phyloP scores from a whole-genome alignment of 257 asterid genomes.

The Solanum arcanum region DNA sequence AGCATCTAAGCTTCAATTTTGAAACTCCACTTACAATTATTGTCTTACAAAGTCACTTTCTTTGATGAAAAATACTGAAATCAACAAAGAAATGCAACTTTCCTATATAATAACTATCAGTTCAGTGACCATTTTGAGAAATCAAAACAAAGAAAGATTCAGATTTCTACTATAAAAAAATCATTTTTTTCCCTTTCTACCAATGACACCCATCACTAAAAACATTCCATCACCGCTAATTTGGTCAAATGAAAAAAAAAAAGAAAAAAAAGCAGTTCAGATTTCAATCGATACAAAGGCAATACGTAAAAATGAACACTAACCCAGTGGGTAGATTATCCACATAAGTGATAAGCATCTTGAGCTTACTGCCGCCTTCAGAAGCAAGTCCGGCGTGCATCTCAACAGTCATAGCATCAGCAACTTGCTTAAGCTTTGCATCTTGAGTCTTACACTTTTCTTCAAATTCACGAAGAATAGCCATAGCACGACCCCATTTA shows the following conservation, averaged over 20 bases:
- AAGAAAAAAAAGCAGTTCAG: no score
- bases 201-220: neutral
- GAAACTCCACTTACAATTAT: neutral
- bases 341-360: conserved; percentile 57
- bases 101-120: neutral
- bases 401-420: conserved; percentile 63
- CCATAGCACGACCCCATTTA: conserved; percentile 45
- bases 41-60: neutral
- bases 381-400: conserved; percentile 78
- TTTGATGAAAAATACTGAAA: neutral
- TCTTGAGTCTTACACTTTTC: conserved; percentile 41
- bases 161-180: neutral
- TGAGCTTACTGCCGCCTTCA: conserved; percentile 58
- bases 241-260: no score
- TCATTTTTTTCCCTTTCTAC: neutral
- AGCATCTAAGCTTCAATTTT: neutral
- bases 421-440: conserved; percentile 40
- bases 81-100: neutral
- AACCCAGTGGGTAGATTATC: conserved; percentile 68
- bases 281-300: neutral
- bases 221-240: neutral
- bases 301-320: neutral
- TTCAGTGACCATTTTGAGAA: neutral
- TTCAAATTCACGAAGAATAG: conserved; percentile 39
- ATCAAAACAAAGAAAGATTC: neutral